A percentile compares a stretch with the other conserved stretches of the same genome.
Evolutionary conservation across 1,139 yeast species (phyloP).

Genomic region (Taiozyma sp.): DNA sequence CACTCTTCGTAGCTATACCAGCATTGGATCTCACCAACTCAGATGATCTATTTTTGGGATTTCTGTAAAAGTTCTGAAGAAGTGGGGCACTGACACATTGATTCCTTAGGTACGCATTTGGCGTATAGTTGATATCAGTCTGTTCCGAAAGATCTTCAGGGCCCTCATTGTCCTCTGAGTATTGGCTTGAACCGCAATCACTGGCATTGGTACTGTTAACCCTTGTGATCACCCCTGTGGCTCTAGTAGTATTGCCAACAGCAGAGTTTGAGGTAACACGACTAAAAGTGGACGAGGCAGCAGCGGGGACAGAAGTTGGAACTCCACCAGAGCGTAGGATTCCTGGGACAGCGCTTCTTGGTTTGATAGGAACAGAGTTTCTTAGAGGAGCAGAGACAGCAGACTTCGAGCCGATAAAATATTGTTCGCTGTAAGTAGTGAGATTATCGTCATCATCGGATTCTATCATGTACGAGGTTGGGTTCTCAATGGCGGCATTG

Average conservation of each 20-base stretch:
- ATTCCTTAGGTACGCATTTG: not conserved
- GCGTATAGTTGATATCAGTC: not conserved
- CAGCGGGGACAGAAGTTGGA: not conserved
- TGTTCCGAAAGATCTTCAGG: not conserved
- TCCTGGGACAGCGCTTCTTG: not conserved
- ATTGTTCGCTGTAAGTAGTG: not conserved
- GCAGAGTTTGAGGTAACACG: not conserved
- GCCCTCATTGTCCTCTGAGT: not conserved
- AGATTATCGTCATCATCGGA: not conserved
- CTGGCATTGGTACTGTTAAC: not conserved
- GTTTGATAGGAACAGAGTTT: not conserved
- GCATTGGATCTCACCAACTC: not conserved
- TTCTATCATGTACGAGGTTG: conserved; percentile 12
- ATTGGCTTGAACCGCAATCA: not conserved
- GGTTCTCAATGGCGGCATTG: conserved; percentile 5
- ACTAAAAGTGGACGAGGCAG: not conserved
- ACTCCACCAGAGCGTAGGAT: not conserved
- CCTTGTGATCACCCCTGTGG: not conserved
- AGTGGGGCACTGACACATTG: not conserved
- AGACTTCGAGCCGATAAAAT: conserved; percentile 4
- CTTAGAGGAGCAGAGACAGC: not conserved
- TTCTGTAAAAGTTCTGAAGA: not conserved
- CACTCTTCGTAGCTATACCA: not conserved
- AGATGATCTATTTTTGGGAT: not conserved
- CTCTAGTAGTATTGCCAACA: not conserved